Conservation (phyloP, 768 basidiomycete genomes). For the Kwoniella sp. region DNA sequence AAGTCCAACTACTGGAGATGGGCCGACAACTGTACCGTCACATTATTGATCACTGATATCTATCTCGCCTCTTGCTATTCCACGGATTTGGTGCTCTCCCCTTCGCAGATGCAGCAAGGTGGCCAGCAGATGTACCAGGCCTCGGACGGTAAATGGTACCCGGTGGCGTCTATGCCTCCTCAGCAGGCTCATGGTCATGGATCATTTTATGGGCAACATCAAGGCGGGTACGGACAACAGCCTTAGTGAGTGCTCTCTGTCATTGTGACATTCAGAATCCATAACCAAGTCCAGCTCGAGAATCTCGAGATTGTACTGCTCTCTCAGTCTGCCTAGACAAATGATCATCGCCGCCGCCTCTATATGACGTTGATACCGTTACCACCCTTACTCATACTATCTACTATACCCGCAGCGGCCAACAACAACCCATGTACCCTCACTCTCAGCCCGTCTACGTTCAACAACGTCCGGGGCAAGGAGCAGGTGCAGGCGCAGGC, state of each 20-base stretch:
- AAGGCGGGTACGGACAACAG: conserved; percentile 18
- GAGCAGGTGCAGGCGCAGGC: conserved; percentile 14
- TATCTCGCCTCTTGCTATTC: no score
- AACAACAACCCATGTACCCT: conserved; percentile 30
- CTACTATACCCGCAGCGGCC: conserved; percentile 16
- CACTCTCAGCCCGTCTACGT: conserved; percentile 27
- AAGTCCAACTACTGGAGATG: no score
- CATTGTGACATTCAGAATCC: no score
- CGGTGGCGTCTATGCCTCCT: conserved; percentile 23
- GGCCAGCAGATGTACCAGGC: conserved; percentile 36
- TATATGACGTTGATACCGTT: no score
- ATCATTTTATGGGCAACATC: conserved; percentile 10
- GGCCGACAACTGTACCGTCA: no score
- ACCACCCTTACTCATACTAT: no score
- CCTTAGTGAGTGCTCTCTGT: conserved; percentile 27
- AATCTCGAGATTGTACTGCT: no score
- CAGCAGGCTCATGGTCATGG: conserved; percentile 13
- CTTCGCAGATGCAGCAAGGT: background rate
- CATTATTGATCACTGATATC: no score
- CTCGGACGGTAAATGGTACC: conserved; percentile 44
- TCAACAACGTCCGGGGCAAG: conserved; percentile 9
- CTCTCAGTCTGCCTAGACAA: background rate
- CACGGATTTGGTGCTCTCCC: no score
- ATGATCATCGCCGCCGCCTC: no score
- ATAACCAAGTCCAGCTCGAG: no score